Percentiles rank a stretch among this genome's conserved stretches.
phyloP scores from a whole-genome alignment of 164 flowering plant species.

The Magnolia officinalis region DNA sequence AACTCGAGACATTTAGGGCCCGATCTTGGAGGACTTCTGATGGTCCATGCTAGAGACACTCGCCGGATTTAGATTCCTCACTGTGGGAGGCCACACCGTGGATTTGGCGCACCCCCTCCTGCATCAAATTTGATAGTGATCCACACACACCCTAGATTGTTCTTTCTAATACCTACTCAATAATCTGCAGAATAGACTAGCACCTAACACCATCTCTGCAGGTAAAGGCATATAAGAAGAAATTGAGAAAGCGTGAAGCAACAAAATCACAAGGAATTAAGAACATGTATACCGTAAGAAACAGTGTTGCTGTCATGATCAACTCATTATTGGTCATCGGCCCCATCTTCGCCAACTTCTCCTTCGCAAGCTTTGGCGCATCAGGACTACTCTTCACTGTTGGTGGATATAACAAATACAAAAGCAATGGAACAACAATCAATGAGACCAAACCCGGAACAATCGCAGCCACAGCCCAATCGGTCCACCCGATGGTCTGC shows the following conservation, averaged over 20 bases:
- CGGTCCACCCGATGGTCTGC: conserved; percentile 80
- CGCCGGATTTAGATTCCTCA: too few relatives aligned
- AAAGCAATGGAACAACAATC: conserved; percentile 66
- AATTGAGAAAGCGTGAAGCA: background rate
- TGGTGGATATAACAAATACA: conserved; percentile 85
- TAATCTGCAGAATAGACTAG: background rate
- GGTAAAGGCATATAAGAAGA: background rate
- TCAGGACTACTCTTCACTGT: conserved; percentile 81
- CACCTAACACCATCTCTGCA: background rate
- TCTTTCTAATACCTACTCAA: background rate
- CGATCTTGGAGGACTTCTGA: too few relatives aligned
- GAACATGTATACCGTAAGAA: conserved; percentile 67
- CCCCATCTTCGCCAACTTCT: conserved; percentile 89
- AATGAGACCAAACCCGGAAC: conserved; percentile 87
- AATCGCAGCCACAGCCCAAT: conserved; percentile 89
- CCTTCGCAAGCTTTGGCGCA: conserved; percentile 83
- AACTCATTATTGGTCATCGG: conserved; percentile 79
- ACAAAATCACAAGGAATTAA: background rate
- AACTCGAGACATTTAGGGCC: too few relatives aligned
- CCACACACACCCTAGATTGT: background rate
- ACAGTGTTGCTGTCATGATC: conserved; percentile 75
- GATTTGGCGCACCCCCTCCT: background rate
- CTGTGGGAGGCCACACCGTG: too few relatives aligned
- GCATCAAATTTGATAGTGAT: background rate
- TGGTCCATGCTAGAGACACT: too few relatives aligned